Evolutionary conservation across 345 rosid genomes (phyloP), one percentile per base, ranked within the genome.

Genomic region (Rubroshorea leprosula): DNA sequence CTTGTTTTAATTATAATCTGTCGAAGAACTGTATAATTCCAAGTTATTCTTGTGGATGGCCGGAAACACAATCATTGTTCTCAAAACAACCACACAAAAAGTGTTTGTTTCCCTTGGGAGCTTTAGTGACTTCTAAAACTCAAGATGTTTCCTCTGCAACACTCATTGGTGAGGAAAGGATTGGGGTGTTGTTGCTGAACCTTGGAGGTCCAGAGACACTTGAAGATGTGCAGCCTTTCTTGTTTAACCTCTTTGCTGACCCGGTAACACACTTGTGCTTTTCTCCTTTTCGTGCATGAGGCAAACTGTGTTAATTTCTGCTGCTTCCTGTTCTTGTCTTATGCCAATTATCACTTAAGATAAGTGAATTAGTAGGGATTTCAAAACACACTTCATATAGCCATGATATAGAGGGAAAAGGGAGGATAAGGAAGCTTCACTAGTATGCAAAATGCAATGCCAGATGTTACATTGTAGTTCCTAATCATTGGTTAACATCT

Each of bases 141-240:
- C 78, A 55, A 66, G 62, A 59, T 54, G 48, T 71, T 13, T 43
- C 89, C 27, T 20, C 76, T 31, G 13, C 60, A 3, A 50, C 89
- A 2, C 65, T 79, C 16, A 55, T 76, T 23, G 78, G 70, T 44
- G 82, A 78, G 23, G 97, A 87, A 48, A 85, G 71, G 74, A 58
- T 83, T 10, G 99, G 99, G 22, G 99, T 93, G 8, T 49, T 93
- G 63, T 75, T 93, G 75, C 81, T 93, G 55, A 93, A 93, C 71
- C 99, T 93, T 25, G 99, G 99, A 52, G 99, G 99, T 45, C 99
- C 99, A 0, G 99, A 93, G 80, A 93, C 94, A 16, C 87, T 93
- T 62, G 97, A 93, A 17, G 97, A 93, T 63, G 99, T 93, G 54
- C 96, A 93, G 76, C 96, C 99, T 23, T 93, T 93, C 73, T 75